Conservation (phyloP, 1,139 yeast species). For the Saccharomycopsis hybrid region DNA sequence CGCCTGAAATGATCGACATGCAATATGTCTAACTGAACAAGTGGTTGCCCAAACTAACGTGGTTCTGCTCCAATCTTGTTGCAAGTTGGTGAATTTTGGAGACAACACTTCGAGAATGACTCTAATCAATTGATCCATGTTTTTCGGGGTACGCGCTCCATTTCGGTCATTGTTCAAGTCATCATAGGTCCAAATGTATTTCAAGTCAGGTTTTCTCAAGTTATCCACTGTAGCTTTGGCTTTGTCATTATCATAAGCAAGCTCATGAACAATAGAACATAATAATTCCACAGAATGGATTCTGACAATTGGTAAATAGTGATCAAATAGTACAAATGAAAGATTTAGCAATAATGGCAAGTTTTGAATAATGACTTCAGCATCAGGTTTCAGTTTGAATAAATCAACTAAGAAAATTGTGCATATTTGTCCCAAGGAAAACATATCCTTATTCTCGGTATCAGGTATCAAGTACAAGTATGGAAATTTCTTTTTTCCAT, state of each 20-base stretch:
- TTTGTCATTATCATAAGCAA: conserved; percentile 50
- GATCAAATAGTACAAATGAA: conserved; percentile 76
- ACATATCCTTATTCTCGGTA: conserved; percentile 61
- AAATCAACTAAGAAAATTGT: conserved; percentile 79
- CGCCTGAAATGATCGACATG: conserved; percentile 91
- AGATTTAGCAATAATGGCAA: conserved; percentile 81
- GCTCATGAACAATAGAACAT: conserved; percentile 63
- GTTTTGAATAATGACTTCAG: conserved; percentile 28
- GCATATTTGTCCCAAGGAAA: conserved; percentile 84
- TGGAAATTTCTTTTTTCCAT: conserved; percentile 41
- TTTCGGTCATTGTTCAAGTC: conserved; percentile 71
- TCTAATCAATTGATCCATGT: conserved; percentile 75
- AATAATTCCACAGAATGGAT: conserved; percentile 77
- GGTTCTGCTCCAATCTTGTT: conserved; percentile 76
- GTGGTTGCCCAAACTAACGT: conserved; percentile 95
- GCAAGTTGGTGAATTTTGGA: conserved; percentile 45
- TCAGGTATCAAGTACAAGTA: conserved; percentile 42
- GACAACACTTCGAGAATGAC: conserved; percentile 55
- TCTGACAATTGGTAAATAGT: conserved; percentile 74
- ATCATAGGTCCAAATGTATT: conserved; percentile 76
- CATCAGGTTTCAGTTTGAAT: conserved; percentile 42
- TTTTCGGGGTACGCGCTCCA: conserved; percentile 82
- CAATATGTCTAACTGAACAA: conserved; percentile 94
- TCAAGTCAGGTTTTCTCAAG: conserved; percentile 41
- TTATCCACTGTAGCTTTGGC: conserved; percentile 47